Evolutionary conservation across 345 rosid genomes (phyloP).

Genomic region (Aquilaria malaccensis): DNA sequence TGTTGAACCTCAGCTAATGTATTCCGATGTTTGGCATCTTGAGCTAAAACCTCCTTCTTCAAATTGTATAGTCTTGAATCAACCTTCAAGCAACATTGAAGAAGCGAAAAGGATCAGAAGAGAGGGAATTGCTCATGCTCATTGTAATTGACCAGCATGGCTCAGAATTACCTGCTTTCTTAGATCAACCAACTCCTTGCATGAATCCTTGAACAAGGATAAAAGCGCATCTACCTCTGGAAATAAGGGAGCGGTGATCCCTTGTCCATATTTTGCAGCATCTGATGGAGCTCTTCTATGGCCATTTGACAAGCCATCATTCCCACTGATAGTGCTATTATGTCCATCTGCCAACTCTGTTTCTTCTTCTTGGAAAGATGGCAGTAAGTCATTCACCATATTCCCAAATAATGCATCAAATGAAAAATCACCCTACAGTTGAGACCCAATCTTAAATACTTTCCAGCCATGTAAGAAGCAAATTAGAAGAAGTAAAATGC

Average conservation of each 20-base stretch:
- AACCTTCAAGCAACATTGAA: constrained; percentile 44
- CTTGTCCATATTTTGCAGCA: constrained; percentile 43
- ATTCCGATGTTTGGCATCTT: constrained; percentile 92
- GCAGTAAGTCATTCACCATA: constrained; percentile 76
- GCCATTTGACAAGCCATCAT: constrained; percentile 67
- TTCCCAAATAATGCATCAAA: constrained; percentile 94
- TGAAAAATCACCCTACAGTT: constrained; percentile 83
- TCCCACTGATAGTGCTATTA: constrained; percentile 45
- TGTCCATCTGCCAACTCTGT: constrained; percentile 59
- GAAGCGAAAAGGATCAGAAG: constrained; percentile 11
- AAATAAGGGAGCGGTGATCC: constrained; percentile 59
- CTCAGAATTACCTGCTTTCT: constrained; percentile 55
- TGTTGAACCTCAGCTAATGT: constrained; percentile 82
- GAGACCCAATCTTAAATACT: constrained; percentile 1
- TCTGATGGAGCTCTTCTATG: constrained; percentile 53
- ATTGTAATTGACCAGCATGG: constrained; percentile 1
- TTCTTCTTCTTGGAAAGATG: constrained; percentile 83
- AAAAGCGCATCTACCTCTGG: constrained; percentile 92
- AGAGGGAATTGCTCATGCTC: neutral
- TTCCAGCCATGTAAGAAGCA: constrained; percentile 4
- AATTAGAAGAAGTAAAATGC: constrained; percentile 4
- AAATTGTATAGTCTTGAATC: constrained; percentile 82
- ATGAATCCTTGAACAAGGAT: constrained; percentile 83
- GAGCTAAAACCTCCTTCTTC: constrained; percentile 85
- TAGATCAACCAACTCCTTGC: constrained; percentile 84